A percentile compares a stretch with the other conserved stretches of the same genome.
Evolutionary conservation across 1,284 basidiomycete species (phyloP).

Genomic region (Fomitopsis pinicola): DNA sequence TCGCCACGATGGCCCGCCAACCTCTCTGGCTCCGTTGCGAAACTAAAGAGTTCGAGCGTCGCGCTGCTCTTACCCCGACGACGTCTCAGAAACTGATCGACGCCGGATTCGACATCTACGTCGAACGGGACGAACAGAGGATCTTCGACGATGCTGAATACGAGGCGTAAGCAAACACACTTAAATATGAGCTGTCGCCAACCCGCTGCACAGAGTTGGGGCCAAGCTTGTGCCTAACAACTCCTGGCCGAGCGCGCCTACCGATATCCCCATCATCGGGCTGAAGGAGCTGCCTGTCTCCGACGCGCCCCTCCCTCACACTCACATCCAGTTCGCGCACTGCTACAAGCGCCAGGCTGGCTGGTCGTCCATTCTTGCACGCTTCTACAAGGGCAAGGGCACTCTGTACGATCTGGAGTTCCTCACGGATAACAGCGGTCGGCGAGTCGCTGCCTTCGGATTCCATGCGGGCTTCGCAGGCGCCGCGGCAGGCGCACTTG

Average conservation of each 20-base stretch:
- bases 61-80: conserved; percentile 91
- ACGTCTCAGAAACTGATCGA: conserved; percentile 90
- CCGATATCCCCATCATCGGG: conserved; percentile 83
- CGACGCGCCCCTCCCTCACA: conserved; percentile 80
- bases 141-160: conserved; percentile 96
- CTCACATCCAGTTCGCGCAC: conserved; percentile 98
- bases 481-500: conserved; percentile 90
- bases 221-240: conserved; percentile 89
- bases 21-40: conserved; percentile 90
- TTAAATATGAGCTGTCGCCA: conserved; percentile 7
- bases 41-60: conserved; percentile 91
- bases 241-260: conserved; percentile 83
- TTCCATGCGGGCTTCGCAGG: conserved; percentile 99
- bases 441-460: conserved; percentile 98
- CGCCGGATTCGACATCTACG: conserved; percentile 87
- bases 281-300: conserved; percentile 93
- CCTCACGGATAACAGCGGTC: conserved; percentile 79
- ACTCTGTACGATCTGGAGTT: conserved; percentile 98
- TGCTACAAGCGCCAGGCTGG: conserved; percentile 98
- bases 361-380: conserved; percentile 84
- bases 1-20: conserved; percentile 28
- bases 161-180: conserved; percentile 65
- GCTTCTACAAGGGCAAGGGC: conserved; percentile 86
- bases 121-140: conserved; percentile 92
- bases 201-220: conserved; percentile 59